Percentiles rank a stretch among this genome's conserved stretches.
Conservation (phyloP, 169 alveolate species). For the Cryptosporidium muris region DNA sequence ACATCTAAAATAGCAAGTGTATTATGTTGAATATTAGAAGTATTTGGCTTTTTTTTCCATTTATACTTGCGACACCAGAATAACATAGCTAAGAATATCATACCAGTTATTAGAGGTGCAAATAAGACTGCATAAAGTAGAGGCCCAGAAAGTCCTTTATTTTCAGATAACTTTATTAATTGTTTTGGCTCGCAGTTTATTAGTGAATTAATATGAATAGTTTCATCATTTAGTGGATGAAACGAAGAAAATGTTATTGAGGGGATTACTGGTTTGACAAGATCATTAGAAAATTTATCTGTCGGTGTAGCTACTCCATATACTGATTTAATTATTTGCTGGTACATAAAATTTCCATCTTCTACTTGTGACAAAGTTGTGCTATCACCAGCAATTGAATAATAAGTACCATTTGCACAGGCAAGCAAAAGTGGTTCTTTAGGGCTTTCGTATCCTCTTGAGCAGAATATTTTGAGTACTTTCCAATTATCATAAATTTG, state of each 20-base stretch:
- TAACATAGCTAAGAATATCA: conserved; percentile 38
- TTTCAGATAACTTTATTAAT: conserved; percentile 50
- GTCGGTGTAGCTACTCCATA: conserved; percentile 1
- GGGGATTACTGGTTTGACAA: neutral
- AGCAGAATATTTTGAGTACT: conserved; percentile 39
- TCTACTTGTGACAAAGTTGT: conserved; percentile 26
- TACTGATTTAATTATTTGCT: conserved; percentile 11
- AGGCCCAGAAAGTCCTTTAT: conserved; percentile 67
- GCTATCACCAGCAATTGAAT: conserved; percentile 49
- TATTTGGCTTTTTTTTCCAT: conserved; percentile 33
- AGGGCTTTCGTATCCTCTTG: conserved; percentile 51
- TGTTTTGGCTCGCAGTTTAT: conserved; percentile 38
- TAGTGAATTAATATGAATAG: conserved; percentile 1
- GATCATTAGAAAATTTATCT: neutral
- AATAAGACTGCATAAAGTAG: conserved; percentile 56
- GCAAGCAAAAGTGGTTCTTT: conserved; percentile 55
- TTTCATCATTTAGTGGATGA: neutral
- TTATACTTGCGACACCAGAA: conserved; percentile 63
- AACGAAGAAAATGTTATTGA: conserved; percentile 1
- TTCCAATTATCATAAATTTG: conserved; percentile 4
- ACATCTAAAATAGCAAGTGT: conserved; percentile 57
- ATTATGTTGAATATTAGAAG: neutral
- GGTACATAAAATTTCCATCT: conserved; percentile 7
- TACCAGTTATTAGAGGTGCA: conserved; percentile 57
- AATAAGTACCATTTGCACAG: conserved; percentile 49